A percentile compares a stretch with the other conserved stretches of the same genome.
Conservation (phyloP, 345 rosid genomes). For the Melastoma malabathricum region DNA sequence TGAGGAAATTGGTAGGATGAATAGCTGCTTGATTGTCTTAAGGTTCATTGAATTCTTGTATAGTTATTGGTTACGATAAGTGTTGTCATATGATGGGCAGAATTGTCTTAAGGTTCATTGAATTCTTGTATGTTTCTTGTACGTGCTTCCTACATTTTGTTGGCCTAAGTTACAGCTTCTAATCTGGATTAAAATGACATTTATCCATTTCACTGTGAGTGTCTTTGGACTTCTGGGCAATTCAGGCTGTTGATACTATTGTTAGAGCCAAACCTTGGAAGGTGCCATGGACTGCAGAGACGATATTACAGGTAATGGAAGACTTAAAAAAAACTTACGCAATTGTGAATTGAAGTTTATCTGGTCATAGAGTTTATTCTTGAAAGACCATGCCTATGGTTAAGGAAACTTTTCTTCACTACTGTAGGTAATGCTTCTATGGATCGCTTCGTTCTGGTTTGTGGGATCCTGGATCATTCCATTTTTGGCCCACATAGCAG, state of each 20-base stretch:
- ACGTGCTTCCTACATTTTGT: too few species aligned
- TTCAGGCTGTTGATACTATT: constrained; percentile 8
- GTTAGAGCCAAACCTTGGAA: constrained; percentile 22
- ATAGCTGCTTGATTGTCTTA: neutral
- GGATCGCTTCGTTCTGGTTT: constrained; percentile 46
- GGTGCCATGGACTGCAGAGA: constrained; percentile 43
- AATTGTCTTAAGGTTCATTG: too few species aligned
- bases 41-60: too few species aligned
- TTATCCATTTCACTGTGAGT: neutral
- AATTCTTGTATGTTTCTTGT: too few species aligned
- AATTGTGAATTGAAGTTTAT: too few species aligned
- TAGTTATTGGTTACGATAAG: too few species aligned
- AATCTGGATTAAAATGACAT: too few species aligned
- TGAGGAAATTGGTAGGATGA: constrained; percentile 1
- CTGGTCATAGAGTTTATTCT: too few species aligned
- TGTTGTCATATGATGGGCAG: too few species aligned
- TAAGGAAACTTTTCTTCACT: neutral
- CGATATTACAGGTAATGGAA: constrained; percentile 24
- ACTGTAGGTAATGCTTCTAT: constrained; percentile 34
- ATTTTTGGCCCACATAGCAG: constrained; percentile 25
- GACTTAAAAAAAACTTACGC: neutral
- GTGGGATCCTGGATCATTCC: constrained; percentile 44
- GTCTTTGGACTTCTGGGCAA: neutral
- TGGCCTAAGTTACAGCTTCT: too few species aligned
- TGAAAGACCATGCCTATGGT: too few species aligned